Percentiles rank a stretch among this genome's conserved stretches.
Evolutionary conservation across 2,329 filamentous ascomycete genomes (phyloP).

Genomic region (Fusarium coffeatum): DNA sequence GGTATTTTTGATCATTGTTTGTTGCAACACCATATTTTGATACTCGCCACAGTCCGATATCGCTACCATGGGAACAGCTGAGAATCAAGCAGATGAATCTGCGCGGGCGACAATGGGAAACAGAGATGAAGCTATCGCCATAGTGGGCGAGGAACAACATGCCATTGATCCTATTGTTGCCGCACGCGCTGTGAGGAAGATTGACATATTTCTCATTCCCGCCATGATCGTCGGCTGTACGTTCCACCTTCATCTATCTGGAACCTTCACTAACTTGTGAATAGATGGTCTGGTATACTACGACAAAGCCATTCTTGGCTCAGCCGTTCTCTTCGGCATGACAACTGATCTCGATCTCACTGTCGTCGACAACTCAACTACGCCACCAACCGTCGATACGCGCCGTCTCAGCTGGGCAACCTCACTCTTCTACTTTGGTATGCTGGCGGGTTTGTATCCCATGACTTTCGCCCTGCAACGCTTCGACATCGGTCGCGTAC

Average conservation of each 20-base stretch:
- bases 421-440: constrained; percentile 83
- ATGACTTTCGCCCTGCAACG: constrained; percentile 78
- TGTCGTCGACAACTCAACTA: constrained; percentile 57
- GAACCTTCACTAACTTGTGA: constrained; percentile 37
- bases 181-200: constrained; percentile 71
- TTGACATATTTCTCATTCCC: constrained; percentile 74
- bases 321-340: constrained; percentile 81
- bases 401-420: constrained; percentile 80
- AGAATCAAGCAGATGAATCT: constrained; percentile 17
- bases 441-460: constrained; percentile 79
- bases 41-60: constrained; percentile 6
- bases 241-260: constrained; percentile 3
- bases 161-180: constrained; percentile 66
- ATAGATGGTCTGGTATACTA: constrained; percentile 58
- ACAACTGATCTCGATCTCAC: constrained; percentile 73
- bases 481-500: constrained; percentile 72
- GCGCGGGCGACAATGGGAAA: constrained; percentile 17
- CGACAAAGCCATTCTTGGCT: constrained; percentile 76
- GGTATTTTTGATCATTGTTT: background rate
- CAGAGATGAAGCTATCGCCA: constrained; percentile 56
- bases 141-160: constrained; percentile 68
- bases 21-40: constrained; percentile 10
- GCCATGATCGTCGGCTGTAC: constrained; percentile 69
- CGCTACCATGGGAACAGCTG: constrained; percentile 25
- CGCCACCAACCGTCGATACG: constrained; percentile 71